Base-by-base conservation (phyloP, 2,329 filamentous ascomycete species). In the Verticillium nubilum region DNA sequence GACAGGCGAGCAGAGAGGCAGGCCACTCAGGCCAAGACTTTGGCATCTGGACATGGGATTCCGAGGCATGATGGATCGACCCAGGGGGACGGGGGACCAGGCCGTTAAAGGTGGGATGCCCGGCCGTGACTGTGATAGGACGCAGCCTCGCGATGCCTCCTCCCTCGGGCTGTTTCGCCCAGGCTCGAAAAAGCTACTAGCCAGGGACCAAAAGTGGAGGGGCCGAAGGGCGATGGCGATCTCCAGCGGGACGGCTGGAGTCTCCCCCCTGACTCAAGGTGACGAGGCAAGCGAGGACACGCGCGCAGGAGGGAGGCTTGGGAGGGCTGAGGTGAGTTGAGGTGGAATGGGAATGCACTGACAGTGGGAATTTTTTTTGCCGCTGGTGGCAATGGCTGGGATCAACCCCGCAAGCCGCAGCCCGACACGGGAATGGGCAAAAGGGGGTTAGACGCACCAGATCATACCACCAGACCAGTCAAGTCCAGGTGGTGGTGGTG, bases 61-160 rank as follows among this genome's bases (percentile, higher is more conserved):
- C 75, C 70, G 74, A 75, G 66, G 74, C 72, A 72, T 69, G 65
- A 67, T 69, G 69, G 73, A 71, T 70, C 67, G 65, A 60, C 63
- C 65, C 64, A 70, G 67, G 68, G 68, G 64, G 61, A 63, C 65
- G 67, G 67, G 66, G 67, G 64, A 63, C 27, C 7, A 54, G 60
- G 62, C 52, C 57, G 62, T 56, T 59, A 58, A 60, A 62, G 57
- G 63, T 61, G 63, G 61, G 59, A 50, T 59, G 58, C 56, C 23
- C 53, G 57, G 28, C 42, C 10, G 33, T 52, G 53, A 52, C 58
- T 59, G 61, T 72, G 71, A 73, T 73, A 73, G 70, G 71, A 62
- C 62, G 60, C 60, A 58, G 58, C 58, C 52, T 23, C 52, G 56
- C 61, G 60, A 61, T 59, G 58, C 56, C 53, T 27, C 54, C 56